A percentile compares a stretch with the other conserved stretches of the same genome.
phyloP scores from a whole-genome alignment of 2,329 filamentous ascomycete genomes.

The Tricladium varicosporioides region DNA sequence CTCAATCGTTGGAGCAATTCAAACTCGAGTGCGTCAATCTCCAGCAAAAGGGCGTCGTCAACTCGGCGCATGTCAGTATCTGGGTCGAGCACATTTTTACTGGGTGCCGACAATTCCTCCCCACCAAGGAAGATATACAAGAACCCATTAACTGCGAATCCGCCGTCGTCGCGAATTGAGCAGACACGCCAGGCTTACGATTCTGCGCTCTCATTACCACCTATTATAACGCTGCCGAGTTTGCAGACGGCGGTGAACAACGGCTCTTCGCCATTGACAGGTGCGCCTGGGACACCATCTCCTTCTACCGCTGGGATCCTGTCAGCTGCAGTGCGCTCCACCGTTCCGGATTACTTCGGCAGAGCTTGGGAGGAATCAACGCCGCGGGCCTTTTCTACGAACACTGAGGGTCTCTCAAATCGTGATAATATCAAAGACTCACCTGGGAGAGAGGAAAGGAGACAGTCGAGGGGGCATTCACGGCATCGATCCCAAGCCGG shows the following conservation, averaged over 20 bases:
- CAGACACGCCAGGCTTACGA: constrained; percentile 18
- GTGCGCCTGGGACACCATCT: constrained; percentile 28
- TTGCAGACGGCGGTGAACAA: constrained; percentile 25
- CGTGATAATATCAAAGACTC: neutral
- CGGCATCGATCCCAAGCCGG: constrained; percentile 45
- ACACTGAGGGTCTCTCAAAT: constrained; percentile 20
- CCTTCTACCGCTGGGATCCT: constrained; percentile 33
- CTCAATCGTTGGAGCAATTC: constrained; percentile 27
- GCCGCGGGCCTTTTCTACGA: constrained; percentile 23
- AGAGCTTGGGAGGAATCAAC: constrained; percentile 29
- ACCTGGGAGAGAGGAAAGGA: constrained; percentile 15
- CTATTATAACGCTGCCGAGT: constrained; percentile 32
- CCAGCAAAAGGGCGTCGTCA: constrained; percentile 18
- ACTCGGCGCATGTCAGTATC: constrained; percentile 22
- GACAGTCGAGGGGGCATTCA: constrained; percentile 37
- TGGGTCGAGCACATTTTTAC: constrained; percentile 13
- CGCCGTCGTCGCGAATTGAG: constrained; percentile 18
- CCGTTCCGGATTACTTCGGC: constrained; percentile 33
- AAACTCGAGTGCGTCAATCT: constrained; percentile 23
- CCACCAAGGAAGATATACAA: constrained; percentile 29
- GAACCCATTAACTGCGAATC: constrained; percentile 24
- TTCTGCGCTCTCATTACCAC: constrained; percentile 24
- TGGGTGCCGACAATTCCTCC: constrained; percentile 16
- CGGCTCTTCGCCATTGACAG: constrained; percentile 28
- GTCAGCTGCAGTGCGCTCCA: constrained; percentile 31